Conservation (phyloP, 1,284 basidiomycete species). For the Farysia itapuensis region DNA sequence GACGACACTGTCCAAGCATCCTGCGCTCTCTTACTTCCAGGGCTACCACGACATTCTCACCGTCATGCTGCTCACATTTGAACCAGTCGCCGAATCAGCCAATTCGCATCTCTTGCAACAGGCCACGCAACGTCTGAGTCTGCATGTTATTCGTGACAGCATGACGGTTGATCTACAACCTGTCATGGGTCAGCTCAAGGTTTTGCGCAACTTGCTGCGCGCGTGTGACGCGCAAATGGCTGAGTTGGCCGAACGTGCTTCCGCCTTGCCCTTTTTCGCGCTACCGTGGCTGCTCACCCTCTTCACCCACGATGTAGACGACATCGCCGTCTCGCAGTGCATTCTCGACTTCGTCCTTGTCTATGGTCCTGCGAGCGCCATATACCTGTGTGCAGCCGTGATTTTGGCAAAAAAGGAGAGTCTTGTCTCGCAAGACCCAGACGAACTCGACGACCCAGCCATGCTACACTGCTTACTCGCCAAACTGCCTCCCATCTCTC, state of each 20-base stretch:
- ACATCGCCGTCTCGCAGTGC: slow-evolving; percentile 69
- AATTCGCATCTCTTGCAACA: slow-evolving; percentile 7
- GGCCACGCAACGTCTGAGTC: slow-evolving; percentile 68
- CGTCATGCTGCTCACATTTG: slow-evolving; percentile 74
- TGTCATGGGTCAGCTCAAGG: slow-evolving; percentile 79
- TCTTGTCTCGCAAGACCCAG: slow-evolving; percentile 9
- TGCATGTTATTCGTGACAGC: slow-evolving; percentile 80
- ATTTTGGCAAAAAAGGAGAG: slow-evolving; percentile 10
- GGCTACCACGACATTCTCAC: slow-evolving; percentile 91
- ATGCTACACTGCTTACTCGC: slow-evolving; percentile 37
- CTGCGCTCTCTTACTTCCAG: slow-evolving; percentile 75
- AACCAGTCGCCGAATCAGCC: neutral
- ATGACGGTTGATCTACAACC: slow-evolving; percentile 84
- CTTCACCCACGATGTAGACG: slow-evolving; percentile 82
- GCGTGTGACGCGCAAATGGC: slow-evolving; percentile 74
- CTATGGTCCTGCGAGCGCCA: slow-evolving; percentile 75
- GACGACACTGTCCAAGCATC: slow-evolving; percentile 72
- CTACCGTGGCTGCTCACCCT: slow-evolving; percentile 86
- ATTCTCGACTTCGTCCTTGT: slow-evolving; percentile 84
- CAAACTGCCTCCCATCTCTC: slow-evolving; percentile 3
- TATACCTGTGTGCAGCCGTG: slow-evolving; percentile 78
- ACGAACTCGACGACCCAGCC: slow-evolving; percentile 31
- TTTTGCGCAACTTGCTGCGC: slow-evolving; percentile 68
- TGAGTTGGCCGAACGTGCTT: slow-evolving; percentile 67
- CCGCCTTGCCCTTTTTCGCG: slow-evolving; percentile 79